A percentile compares a stretch with the other conserved stretches of the same genome.
Evolutionary conservation across 345 rosid species (phyloP).

Genomic region (Raphanus sativus): DNA sequence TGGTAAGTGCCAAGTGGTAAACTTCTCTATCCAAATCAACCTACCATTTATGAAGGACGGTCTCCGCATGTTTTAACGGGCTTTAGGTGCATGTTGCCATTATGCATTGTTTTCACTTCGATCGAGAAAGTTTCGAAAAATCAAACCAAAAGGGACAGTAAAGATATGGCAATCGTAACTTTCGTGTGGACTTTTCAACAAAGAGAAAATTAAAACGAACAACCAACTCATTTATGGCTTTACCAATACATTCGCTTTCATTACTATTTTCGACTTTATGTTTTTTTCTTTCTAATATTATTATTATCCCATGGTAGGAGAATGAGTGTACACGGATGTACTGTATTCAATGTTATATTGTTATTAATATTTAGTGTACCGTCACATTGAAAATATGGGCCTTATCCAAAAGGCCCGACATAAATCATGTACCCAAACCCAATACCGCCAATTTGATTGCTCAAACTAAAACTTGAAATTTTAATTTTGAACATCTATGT

Average conservation of each 20-base stretch:
- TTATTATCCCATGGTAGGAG: not conserved
- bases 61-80: slow-evolving; percentile 23
- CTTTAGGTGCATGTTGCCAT: slow-evolving; percentile 26
- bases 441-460: not conserved
- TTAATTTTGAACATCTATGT: not conserved
- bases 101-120: not conserved
- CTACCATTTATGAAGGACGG: slow-evolving; percentile 9
- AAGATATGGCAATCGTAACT: not conserved
- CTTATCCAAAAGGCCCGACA: not conserved
- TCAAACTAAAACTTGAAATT: not conserved
- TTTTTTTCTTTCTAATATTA: not conserved
- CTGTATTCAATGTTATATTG: slow-evolving; percentile 25
- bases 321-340: slow-evolving; percentile 5
- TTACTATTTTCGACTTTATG: not conserved
- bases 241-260: slow-evolving; percentile 21
- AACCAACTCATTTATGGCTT: slow-evolving; percentile 34
- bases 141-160: slow-evolving; percentile 12
- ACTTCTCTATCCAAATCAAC: not conserved
- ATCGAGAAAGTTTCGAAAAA: slow-evolving; percentile 24
- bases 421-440: not conserved
- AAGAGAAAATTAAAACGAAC: slow-evolving; percentile 5
- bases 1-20: not conserved
- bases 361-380: not conserved
- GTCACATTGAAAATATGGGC: not conserved
- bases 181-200: slow-evolving; percentile 31